Evolutionary conservation across 345 rosid species (phyloP), one percentile per base, ranked within the genome.

Genomic region (Angophora floribunda): DNA sequence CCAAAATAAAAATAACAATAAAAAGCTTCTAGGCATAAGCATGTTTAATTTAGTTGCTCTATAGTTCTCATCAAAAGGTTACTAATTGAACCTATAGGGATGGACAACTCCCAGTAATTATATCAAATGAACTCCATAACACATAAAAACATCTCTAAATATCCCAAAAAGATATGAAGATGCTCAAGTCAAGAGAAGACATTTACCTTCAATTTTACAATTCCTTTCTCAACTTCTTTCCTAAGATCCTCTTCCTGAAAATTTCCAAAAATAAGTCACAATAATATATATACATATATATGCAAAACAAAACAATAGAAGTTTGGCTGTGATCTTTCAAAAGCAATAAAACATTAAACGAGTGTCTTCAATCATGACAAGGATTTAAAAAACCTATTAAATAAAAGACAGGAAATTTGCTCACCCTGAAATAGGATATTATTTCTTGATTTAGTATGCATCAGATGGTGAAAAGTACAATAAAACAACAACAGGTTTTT

Each of bases 201-300:
- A 67, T n/a, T 44, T 94, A 98, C 99, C 99, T 95, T 96, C 19
- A 94, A 92, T 90, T 96, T 98, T 85, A 87, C 86, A 88, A 96
- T 93, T 92, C 95, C 99, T 92, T 91, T 94, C 90, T 93, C 92
- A 92, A 96, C 32, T 87, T 95, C 96, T 91, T 88, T 92, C 91
- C 91, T 95, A 24, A 97, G 95, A 89, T 93, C 98, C 87, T 94
- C 95, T 91, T 96, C 98, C 99, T 97, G 88, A 32, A 90, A 91
- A 57, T 51, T 85, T 82, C 15, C 7, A 32, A 85, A 36, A 85
- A 24, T 85, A 52, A 55, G n/a, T 52, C 49, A 85, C 47, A 24
- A 21, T 9, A 9, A 45, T 24, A 52, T 11, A 85, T 36, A 51
- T 51, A 45, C 14, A 52, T 11, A 85, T 36, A 51, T 51, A 10